Percentiles rank a stretch among this genome's conserved stretches.
Conservation (phyloP, 2,329 filamentous ascomycete species). For the Lecanicillium sp. region DNA sequence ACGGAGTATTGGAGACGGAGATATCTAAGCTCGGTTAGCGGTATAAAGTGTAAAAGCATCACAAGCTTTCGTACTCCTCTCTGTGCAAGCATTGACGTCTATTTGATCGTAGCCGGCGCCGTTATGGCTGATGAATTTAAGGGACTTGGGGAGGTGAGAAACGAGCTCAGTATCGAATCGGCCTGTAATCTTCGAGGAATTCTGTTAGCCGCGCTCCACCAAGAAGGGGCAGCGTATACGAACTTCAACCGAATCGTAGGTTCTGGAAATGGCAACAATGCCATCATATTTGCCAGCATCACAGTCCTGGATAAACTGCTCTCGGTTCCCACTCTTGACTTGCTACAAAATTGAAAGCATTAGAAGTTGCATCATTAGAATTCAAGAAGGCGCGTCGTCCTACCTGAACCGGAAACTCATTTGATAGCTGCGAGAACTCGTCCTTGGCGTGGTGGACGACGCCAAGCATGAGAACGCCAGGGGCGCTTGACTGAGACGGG, state of each 20-base stretch:
- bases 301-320: conserved; percentile 36
- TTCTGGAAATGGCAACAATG: conserved; percentile 51
- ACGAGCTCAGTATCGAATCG: conserved; percentile 51
- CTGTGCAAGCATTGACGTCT: conserved; percentile 51
- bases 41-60: too few relatives aligned
- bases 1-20: conserved; percentile 56
- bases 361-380: too few relatives aligned
- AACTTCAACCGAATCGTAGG: conserved; percentile 40
- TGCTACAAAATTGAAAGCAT: conserved; percentile 6
- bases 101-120: conserved; percentile 57
- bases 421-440: conserved; percentile 12
- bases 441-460: conserved; percentile 11
- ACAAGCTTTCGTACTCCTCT: too few relatives aligned
- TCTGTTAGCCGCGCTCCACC: too few relatives aligned
- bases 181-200: conserved; percentile 55
- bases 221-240: conserved; percentile 4
- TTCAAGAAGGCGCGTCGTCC: neutral
- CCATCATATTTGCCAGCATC: conserved; percentile 47
- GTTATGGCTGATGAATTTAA: conserved; percentile 30
- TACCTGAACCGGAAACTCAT: conserved; percentile 11
- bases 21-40: conserved; percentile 19
- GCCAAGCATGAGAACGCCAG: conserved; percentile 14
- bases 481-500: conserved; percentile 1
- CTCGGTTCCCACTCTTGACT: conserved; percentile 10
- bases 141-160: conserved; percentile 25